phyloP scores from a whole-genome alignment of 768 basidiomycete genomes.

The Phaeolepiota aurea region DNA sequence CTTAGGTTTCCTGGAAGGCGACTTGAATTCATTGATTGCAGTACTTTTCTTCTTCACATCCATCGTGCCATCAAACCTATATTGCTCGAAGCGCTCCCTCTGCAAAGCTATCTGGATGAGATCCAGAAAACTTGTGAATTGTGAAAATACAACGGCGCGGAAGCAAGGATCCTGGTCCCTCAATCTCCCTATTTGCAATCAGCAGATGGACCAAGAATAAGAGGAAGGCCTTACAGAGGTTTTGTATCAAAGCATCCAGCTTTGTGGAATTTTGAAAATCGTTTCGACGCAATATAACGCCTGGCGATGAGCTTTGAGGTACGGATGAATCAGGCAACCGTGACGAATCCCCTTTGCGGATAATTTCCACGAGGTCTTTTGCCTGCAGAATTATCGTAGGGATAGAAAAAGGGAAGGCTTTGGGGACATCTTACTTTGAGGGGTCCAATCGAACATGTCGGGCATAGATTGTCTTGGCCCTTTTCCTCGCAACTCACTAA shows the following conservation, averaged over 20 bases:
- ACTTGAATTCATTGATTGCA: constrained; percentile 73
- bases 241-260: constrained; percentile 70
- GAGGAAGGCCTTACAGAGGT: constrained; percentile 45
- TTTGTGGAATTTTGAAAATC: constrained; percentile 90
- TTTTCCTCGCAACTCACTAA: constrained; percentile 63
- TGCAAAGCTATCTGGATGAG: constrained; percentile 66
- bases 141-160: constrained; percentile 83
- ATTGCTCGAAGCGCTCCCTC: constrained; percentile 60
- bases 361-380: constrained; percentile 55
- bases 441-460: constrained; percentile 69
- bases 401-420: no score
- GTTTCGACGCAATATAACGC: constrained; percentile 61
- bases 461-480: constrained; percentile 67
- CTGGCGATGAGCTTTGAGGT: constrained; percentile 25
- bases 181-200: constrained; percentile 37
- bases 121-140: constrained; percentile 84
- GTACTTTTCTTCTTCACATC: constrained; percentile 71
- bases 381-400: no score
- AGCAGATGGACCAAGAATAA: not conserved
- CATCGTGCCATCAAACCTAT: constrained; percentile 91
- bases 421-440: constrained; percentile 49
- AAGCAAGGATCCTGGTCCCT: constrained; percentile 68
- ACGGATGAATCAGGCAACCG: constrained; percentile 13
- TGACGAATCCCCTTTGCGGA: no score
- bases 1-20: constrained; percentile 60